Conservation (phyloP, 164 flowering plant genomes). For the Aristolochia fimbriata region DNA sequence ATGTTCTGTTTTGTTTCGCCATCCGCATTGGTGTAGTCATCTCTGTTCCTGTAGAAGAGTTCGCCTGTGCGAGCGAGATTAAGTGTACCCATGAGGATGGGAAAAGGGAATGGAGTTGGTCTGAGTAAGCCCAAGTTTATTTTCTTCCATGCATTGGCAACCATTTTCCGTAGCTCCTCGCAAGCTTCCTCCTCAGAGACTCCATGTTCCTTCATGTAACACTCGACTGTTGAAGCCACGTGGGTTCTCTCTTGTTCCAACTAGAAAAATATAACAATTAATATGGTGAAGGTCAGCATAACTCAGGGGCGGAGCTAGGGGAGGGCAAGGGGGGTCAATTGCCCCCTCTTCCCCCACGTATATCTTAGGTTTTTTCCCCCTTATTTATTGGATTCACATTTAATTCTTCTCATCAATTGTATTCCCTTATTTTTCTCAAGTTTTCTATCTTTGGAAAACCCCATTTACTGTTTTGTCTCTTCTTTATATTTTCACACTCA, state of each 20-base stretch:
- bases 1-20: constrained; percentile 1
- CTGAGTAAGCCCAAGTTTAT: background rate
- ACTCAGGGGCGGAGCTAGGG: too few species aligned
- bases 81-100: background rate
- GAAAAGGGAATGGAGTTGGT: background rate
- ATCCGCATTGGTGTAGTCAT: background rate
- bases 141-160: constrained; percentile 3
- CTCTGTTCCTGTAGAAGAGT: background rate
- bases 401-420: too few species aligned
- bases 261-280: background rate
- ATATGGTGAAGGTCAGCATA: too few species aligned
- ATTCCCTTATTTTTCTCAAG: too few species aligned
- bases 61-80: constrained; percentile 1
- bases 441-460: too few species aligned
- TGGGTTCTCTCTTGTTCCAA: constrained; percentile 7
- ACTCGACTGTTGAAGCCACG: background rate
- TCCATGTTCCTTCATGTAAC: constrained; percentile 4
- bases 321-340: too few species aligned
- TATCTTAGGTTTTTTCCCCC: too few species aligned
- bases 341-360: too few species aligned
- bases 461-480: too few species aligned
- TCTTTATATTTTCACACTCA: too few species aligned
- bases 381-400: too few species aligned
- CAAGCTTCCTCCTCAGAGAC: background rate
- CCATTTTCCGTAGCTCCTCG: background rate